These are phyloP conservation scores for Pholiota adiposa DNA, from an alignment of 1,284 basidiomycete genomes.

Conservation along the genomic window DNA sequence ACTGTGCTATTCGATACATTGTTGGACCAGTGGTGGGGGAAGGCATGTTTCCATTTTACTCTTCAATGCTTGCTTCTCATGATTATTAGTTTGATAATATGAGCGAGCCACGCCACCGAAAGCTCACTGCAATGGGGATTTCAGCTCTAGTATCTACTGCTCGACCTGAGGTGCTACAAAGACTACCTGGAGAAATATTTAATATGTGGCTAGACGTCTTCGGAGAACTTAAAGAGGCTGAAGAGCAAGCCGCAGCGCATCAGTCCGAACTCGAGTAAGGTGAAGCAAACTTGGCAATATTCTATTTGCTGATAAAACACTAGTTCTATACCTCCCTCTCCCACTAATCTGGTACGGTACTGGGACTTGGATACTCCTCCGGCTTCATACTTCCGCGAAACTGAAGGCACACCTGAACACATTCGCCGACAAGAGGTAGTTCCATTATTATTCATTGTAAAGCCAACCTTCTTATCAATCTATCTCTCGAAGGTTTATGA, in stretches of 20 bases:
- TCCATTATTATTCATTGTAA: constrained; percentile 9
- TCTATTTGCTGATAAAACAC: background rate
- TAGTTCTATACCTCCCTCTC: constrained; percentile 27
- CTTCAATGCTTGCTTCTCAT: background rate
- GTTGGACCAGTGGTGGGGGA: constrained; percentile 81
- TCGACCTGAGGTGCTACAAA: constrained; percentile 68
- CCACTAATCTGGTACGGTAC: constrained; percentile 51
- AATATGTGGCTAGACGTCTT: constrained; percentile 92
- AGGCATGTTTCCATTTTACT: constrained; percentile 45
- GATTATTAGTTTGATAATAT: constrained; percentile 78
- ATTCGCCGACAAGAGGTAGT: constrained; percentile 68
- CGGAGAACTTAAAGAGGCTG: constrained; percentile 81
- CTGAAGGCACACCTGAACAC: constrained; percentile 71
- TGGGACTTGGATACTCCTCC: constrained; percentile 71
- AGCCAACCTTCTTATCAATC: constrained; percentile 2
- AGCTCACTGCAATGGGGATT: constrained; percentile 75
- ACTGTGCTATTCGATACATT: constrained; percentile 62
- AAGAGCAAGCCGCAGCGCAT: constrained; percentile 42
- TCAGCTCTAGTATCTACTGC: constrained; percentile 74
- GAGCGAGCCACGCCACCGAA: constrained; percentile 77
- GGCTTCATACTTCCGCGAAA: constrained; percentile 55
- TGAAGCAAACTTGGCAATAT: background rate
- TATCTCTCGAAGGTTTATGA: constrained; percentile 57
- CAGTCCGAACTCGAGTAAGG: constrained; percentile 30
- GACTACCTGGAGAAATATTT: constrained; percentile 76